Evolutionary conservation across 2,329 filamentous ascomycete genomes (phyloP).

Genomic region (Acarospora socialis): DNA sequence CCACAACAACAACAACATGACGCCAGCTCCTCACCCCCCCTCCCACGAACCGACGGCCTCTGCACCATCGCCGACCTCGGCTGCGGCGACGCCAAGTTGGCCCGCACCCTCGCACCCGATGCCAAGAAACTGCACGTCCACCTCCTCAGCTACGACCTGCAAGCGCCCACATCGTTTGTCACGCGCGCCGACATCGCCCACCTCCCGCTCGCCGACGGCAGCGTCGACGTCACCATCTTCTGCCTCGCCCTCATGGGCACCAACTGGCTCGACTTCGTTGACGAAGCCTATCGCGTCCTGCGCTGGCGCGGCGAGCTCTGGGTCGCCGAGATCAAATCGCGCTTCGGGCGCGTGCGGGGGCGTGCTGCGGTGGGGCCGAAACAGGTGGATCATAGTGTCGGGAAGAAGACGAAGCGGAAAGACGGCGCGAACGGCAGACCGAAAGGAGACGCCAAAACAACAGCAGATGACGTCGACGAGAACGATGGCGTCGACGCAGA

Average conservation of each 20-base stretch:
- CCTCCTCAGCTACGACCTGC: conserved; percentile 75
- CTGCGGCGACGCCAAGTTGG: conserved; percentile 79
- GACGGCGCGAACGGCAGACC: no score
- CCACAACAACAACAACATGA: conserved; percentile 9
- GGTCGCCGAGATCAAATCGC: conserved; percentile 92
- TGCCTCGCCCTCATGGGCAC: conserved; percentile 97
- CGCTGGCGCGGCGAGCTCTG: conserved; percentile 92
- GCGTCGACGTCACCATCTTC: conserved; percentile 79
- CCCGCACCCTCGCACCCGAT: conserved; percentile 47
- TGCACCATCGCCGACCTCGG: conserved; percentile 83
- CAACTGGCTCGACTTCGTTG: conserved; percentile 93
- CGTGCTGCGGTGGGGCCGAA: conserved; percentile 30
- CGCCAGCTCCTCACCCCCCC: conserved; percentile 25
- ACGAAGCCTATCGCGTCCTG: conserved; percentile 84
- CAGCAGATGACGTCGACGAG: conserved; percentile 34
- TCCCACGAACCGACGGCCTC: conserved; percentile 54
- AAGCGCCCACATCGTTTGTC: conserved; percentile 60
- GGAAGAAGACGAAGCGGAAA: conserved; percentile 39
- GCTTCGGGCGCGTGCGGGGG: conserved; percentile 54
- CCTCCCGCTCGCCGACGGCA: conserved; percentile 59
- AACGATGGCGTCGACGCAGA: conserved; percentile 40
- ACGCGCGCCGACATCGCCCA: conserved; percentile 80
- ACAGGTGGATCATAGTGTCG: conserved; percentile 56
- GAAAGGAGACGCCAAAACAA: conserved; percentile 24
- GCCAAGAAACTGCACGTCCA: conserved; percentile 54